phyloP scores from a whole-genome alignment of 139 green algal species.

The Coelastrella sp. region DNA sequence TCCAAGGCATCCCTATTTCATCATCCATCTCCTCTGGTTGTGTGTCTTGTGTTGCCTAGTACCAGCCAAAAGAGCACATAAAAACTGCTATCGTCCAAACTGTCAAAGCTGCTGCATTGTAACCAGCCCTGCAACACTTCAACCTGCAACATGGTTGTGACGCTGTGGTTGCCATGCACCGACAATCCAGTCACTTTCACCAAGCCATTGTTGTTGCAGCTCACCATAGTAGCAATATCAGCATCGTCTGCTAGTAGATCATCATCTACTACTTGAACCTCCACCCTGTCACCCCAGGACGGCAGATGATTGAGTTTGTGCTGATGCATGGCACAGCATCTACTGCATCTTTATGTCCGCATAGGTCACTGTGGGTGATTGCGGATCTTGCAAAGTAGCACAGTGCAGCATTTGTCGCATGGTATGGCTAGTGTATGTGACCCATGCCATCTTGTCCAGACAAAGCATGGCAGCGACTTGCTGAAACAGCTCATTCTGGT shows the following conservation, averaged over 20 bases:
- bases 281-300: background rate
- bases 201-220: too few species aligned
- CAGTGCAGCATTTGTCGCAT: too few species aligned
- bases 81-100: background rate
- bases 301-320: background rate
- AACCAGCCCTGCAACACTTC: background rate
- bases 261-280: background rate
- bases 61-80: background rate
- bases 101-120: background rate
- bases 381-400: too few species aligned
- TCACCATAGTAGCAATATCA: conserved; percentile 27
- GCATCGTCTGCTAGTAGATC: conserved; percentile 1
- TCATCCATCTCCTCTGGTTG: background rate
- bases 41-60: background rate
- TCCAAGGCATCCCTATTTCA: conserved; percentile 4
- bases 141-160: background rate
- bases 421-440: too few species aligned
- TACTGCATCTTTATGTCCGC: too few species aligned
- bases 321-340: too few species aligned
- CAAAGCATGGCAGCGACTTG: too few species aligned
- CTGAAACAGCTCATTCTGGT: too few species aligned
- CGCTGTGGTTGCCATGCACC: background rate
- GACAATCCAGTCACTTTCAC: too few species aligned
- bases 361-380: too few species aligned
- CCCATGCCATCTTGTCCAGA: too few species aligned